phyloP scores from a whole-genome alignment of 495 filamentous ascomycete species.

The Neurospora intermedia region DNA sequence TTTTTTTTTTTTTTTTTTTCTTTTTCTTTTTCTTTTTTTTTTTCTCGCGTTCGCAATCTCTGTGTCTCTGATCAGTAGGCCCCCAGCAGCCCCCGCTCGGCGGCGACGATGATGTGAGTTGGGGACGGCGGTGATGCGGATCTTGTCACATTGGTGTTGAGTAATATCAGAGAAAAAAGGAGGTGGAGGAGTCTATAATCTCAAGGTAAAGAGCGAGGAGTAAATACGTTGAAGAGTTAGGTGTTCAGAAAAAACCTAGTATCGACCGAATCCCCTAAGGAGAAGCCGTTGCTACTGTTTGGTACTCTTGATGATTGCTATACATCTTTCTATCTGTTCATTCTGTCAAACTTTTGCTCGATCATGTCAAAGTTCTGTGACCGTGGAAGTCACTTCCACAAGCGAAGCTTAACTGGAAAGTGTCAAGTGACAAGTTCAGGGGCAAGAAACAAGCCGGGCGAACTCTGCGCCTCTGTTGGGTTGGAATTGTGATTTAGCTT shows the following conservation, averaged over 20 bases:
- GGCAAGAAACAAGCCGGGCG: neutral
- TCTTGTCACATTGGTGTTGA: neutral
- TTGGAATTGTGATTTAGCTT: neutral
- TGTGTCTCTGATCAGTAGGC: neutral
- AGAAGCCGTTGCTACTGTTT: neutral
- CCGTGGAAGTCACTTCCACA: neutral
- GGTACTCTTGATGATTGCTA: neutral
- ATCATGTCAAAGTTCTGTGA: neutral
- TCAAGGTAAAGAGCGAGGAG: neutral
- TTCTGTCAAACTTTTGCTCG: neutral
- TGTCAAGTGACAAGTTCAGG: neutral
- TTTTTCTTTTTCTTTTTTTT: neutral
- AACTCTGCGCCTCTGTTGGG: neutral
- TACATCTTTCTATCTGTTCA: neutral
- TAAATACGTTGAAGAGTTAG: too few relatives aligned
- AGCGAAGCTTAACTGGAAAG: neutral
- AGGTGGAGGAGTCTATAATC: neutral
- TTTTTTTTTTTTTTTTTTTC: neutral
- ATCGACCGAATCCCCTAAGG: neutral
- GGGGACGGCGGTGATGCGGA: neutral
- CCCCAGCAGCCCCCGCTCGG: neutral
- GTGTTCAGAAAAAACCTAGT: neutral
- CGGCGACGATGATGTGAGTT: neutral
- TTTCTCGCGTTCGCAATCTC: neutral
- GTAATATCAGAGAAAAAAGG: neutral